Evolutionary conservation across 306 rosid genomes (phyloP).

Genomic region (Malus orientalis): DNA sequence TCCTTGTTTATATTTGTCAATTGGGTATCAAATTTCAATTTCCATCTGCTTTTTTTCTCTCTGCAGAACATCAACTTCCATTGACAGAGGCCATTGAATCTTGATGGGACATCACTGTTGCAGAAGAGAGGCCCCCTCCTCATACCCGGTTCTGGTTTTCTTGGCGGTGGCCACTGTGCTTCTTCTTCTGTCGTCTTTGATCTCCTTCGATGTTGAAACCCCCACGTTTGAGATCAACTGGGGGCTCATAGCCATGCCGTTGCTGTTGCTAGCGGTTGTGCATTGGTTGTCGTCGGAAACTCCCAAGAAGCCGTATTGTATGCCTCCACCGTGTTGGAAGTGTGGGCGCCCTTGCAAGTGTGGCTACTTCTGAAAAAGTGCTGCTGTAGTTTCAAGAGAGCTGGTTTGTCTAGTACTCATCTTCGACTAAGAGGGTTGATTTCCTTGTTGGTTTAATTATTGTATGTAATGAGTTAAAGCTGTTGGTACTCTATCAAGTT

Average conservation of each 20-base stretch:
- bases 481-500: not conserved
- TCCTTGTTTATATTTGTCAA: not conserved
- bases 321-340: slow-evolving; percentile 15
- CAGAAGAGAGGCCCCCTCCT: slow-evolving; percentile 25
- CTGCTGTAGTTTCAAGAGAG: not conserved
- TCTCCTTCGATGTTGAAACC: slow-evolving; percentile 6
- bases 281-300: slow-evolving; percentile 37
- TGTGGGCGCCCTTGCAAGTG: slow-evolving; percentile 39
- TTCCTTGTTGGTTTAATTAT: not conserved
- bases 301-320: slow-evolving; percentile 5
- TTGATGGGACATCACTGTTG: slow-evolving; percentile 42
- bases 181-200: slow-evolving; percentile 14
- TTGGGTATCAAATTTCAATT: not conserved
- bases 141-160: slow-evolving; percentile 36
- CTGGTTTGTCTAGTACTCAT: not conserved
- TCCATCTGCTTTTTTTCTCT: not conserved
- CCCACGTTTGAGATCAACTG: slow-evolving; percentile 32
- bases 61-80: not conserved
- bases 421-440: not conserved
- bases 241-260: slow-evolving; percentile 25
- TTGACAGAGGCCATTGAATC: slow-evolving; percentile 1
- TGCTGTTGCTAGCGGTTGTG: slow-evolving; percentile 35
- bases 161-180: slow-evolving; percentile 39
- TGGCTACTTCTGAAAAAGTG: slow-evolving; percentile 11
- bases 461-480: not conserved